Evolutionary conservation across 2,329 filamentous ascomycete genomes (phyloP).

Genomic region (Nemania bipapillata): DNA sequence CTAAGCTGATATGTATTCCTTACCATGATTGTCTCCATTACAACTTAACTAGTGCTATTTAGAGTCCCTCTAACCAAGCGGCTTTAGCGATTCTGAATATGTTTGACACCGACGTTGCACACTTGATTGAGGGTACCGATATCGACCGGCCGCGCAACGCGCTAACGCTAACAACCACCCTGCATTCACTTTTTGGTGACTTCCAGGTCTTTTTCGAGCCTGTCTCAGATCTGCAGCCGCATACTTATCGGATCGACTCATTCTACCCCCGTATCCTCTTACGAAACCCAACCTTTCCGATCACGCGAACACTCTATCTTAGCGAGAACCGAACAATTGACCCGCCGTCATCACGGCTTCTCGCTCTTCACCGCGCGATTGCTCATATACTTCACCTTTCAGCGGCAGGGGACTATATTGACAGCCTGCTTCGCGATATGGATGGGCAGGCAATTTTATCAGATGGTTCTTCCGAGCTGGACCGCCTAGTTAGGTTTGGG

Average conservation of each 20-base stretch:
- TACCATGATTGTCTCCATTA: slow-evolving; percentile 24
- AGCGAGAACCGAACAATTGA: slow-evolving; percentile 46
- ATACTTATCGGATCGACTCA: slow-evolving; percentile 48
- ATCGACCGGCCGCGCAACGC: slow-evolving; percentile 53
- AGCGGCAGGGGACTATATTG: slow-evolving; percentile 50
- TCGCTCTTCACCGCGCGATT: slow-evolving; percentile 52
- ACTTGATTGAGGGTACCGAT: slow-evolving; percentile 54
- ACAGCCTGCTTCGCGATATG: slow-evolving; percentile 48
- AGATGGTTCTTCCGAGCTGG: slow-evolving; percentile 38
- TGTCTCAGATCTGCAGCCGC: slow-evolving; percentile 33
- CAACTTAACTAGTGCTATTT: too few relatives aligned
- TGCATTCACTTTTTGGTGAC: slow-evolving; percentile 52
- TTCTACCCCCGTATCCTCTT: slow-evolving; percentile 31
- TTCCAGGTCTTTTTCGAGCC: slow-evolving; percentile 51
- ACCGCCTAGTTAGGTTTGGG: slow-evolving; percentile 29
- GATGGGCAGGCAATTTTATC: slow-evolving; percentile 32
- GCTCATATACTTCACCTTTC: slow-evolving; percentile 51
- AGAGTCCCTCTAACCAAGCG: slow-evolving; percentile 47
- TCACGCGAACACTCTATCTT: slow-evolving; percentile 48
- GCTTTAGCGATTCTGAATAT: slow-evolving; percentile 56
- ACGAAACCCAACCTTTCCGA: slow-evolving; percentile 40
- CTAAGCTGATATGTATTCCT: slow-evolving; percentile 20
- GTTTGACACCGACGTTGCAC: slow-evolving; percentile 53
- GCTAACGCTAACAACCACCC: slow-evolving; percentile 46
- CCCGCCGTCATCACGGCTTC: slow-evolving; percentile 50